These are phyloP conservation scores for Botrytis pseudocinerea DNA, from an alignment of 2,329 filamentous ascomycete genomes.

Conservation along the genomic window DNA sequence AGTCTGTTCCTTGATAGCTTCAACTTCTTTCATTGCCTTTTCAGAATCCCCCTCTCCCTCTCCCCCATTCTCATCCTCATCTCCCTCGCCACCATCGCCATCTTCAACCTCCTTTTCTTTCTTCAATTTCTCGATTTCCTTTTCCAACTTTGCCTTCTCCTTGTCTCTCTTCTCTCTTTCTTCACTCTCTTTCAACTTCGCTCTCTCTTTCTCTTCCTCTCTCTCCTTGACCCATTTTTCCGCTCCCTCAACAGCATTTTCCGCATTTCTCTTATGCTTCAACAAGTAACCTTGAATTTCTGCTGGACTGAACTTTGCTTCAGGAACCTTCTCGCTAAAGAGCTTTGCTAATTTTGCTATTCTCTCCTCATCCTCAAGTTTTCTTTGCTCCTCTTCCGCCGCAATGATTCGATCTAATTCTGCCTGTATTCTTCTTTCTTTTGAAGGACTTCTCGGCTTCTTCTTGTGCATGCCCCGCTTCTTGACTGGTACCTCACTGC, in stretches of 20 bases:
- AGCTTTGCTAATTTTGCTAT: slow-evolving; percentile 47
- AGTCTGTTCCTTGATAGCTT: background rate
- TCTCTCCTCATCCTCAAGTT: slow-evolving; percentile 28
- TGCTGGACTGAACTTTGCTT: slow-evolving; percentile 56
- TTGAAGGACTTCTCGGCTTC: slow-evolving; percentile 37
- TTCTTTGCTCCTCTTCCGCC: slow-evolving; percentile 26
- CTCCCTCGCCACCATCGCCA: background rate
- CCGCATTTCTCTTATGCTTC: slow-evolving; percentile 60
- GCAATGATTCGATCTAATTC: slow-evolving; percentile 14
- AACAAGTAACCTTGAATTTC: slow-evolving; percentile 66
- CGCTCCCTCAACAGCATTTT: slow-evolving; percentile 54
- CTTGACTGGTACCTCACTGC: slow-evolving; percentile 25
- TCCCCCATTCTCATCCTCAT: background rate
- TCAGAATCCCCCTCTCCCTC: background rate
- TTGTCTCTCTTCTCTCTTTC: slow-evolving; percentile 33
- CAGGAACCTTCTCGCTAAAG: slow-evolving; percentile 56
- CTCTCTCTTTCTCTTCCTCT: slow-evolving; percentile 49
- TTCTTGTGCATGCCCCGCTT: slow-evolving; percentile 5
- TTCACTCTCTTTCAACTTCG: slow-evolving; percentile 35
- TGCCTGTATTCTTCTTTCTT: background rate
- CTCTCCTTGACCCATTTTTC: slow-evolving; percentile 55
- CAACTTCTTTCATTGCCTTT: background rate
- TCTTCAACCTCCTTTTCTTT: slow-evolving; percentile 22
- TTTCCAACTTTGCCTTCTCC: slow-evolving; percentile 29
- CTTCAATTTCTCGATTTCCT: slow-evolving; percentile 26